Percentiles rank a stretch among this genome's conserved stretches.
Conservation (phyloP, 257 asterid species). For the Nicotiana knightiana region DNA sequence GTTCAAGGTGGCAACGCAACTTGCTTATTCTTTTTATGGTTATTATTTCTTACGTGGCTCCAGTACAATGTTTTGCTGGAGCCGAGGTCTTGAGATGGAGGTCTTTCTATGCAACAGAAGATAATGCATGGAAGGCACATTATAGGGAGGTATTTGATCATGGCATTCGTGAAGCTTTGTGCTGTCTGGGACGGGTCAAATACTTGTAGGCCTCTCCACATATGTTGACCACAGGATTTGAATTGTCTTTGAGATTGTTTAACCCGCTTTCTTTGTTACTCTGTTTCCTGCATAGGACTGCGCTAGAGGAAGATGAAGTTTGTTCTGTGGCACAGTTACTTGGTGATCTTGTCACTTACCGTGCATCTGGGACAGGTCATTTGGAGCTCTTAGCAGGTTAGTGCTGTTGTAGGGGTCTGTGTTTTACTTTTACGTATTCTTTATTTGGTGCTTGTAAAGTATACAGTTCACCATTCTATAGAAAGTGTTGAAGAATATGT, state of each 20-base stretch:
- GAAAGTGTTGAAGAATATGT: not conserved
- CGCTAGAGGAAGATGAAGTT: conserved; percentile 25
- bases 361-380: conserved; percentile 29
- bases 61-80: conserved; percentile 24
- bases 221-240: not conserved
- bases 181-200: conserved; percentile 31
- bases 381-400: conserved; percentile 30
- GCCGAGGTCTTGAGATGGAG: conserved; percentile 31
- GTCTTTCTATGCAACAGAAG: conserved; percentile 28
- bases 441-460: not conserved
- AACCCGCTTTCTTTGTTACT: not conserved
- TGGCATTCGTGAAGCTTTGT: conserved; percentile 32
- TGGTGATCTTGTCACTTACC: conserved; percentile 29
- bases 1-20: conserved; percentile 5
- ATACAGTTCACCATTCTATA: not conserved
- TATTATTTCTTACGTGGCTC: conserved; percentile 11
- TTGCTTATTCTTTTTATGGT: conserved; percentile 16
- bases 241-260: not conserved
- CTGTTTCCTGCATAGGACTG: conserved; percentile 12
- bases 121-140: conserved; percentile 32
- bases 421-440: not conserved
- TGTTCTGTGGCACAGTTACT: conserved; percentile 27
- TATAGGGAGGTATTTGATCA: conserved; percentile 31
- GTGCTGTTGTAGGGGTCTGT: not conserved
- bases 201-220: conserved; percentile 23